Base-by-base conservation (phyloP, 2,329 filamentous ascomycete species). In the Metarhizium anisopliae region DNA sequence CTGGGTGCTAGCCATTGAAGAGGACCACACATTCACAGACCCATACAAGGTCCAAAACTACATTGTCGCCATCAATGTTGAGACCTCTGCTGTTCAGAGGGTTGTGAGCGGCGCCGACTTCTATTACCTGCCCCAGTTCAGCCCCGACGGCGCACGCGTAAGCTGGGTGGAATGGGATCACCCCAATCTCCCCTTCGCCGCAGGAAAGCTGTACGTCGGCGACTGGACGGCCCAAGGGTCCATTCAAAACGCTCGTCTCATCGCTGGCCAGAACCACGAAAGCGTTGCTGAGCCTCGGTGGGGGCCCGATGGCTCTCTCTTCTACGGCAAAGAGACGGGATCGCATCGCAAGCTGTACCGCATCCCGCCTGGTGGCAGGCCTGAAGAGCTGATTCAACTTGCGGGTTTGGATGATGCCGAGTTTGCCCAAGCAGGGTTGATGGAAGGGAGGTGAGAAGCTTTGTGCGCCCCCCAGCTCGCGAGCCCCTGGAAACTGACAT, bases 111-210 rank as follows among this genome's bases (percentile, higher is more conserved):
- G 73, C 0, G 74, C 77, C 2, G 79, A 82, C 61, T 82, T 82
- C 53, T 82, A 81, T 61, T 74, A 72, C 25, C 70, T 74, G 25
- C 78, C 79, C 0, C 72, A 72, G 16, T 81, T 77, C 59, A 78
- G 72, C 57, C 70, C 66, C 0, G 72, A 78, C 58, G 76, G 77
- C 1, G 68, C 64, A 6, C 72, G 70, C 52, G 59, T 81, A 30
- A 71, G 67, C n/a, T 82, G 79, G 79, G 67, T 78, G 13, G 74
- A 82, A 57, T 83, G 79, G 79, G 67, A 76, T 18, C 77, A 81
- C 59, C 79, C 78, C 0, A 71, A 77, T 51, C 73, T 82, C 67
- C 77, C 77, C 0, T 82, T 79, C 68, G 74, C 73, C 1, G 72
- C 73, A 1, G 73, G 72, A 2, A 70, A 74, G 55, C 62, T 82